Base-by-base conservation (phyloP, 495 filamentous ascomycete genomes). In the Bacidia rubella region DNA sequence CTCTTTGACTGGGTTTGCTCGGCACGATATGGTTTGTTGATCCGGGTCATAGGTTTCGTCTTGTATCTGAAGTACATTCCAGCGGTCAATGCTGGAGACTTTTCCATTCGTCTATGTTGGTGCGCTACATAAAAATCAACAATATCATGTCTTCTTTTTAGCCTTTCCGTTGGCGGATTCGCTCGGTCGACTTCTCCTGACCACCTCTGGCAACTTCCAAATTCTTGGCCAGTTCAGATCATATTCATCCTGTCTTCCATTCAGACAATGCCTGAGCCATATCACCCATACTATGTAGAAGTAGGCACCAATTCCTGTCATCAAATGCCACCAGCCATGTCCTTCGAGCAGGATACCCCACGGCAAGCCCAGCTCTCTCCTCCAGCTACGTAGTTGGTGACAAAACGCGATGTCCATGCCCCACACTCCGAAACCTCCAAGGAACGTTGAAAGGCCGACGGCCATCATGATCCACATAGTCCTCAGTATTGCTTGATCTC, bases 271-370 rank as follows among this genome's bases (percentile, higher is more conserved):
- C 35, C 85, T 79, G 9, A 93, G 73, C 82, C 86, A 95, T 22
- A 93, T 83, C 11, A 87, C 80, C 85, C 87, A 95, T 19, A 81
- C 66, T 54, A 95, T 87, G 62, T 90, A 85, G 56, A 83, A 79
- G 63, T 94, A 93, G 43, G 86, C 90, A 59, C 83, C 79, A 22
- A 70, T 64, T 7, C 76, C 76, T 27, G 77, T 83, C 77, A 83
- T 78, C 9, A 82, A 58, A 63, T 85, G 81, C 79, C 92, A 98
- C 92, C 92, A 97, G 11, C 88, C 92, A 71, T 98, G 92, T 0
- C 88, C 90, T 66, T 97, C 92, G 2, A 95, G 69, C 11, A 96
- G 52, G 9, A 93, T 75, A 1, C 90, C 86, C 92, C 92, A 98
- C 0, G 92, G 92, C 40, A 97, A 69, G 20, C 83, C 82, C 35